Evolutionary conservation across 208 protist species (phyloP).

Genomic region (Trypanosoma cruzi): DNA sequence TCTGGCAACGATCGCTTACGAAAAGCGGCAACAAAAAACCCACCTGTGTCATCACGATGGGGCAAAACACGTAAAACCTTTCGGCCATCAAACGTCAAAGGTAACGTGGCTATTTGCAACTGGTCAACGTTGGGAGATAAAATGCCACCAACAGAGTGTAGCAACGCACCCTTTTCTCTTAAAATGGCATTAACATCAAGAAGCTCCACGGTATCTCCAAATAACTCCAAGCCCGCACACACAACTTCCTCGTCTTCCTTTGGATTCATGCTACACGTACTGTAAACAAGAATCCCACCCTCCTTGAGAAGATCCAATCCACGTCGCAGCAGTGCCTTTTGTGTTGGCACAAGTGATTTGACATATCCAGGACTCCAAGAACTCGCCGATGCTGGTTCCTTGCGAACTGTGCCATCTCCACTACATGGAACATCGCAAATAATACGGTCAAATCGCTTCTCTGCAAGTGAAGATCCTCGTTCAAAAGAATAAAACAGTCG

Average conservation of each 20-base stretch:
- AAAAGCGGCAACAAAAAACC: slow-evolving; percentile 91
- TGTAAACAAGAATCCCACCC: slow-evolving; percentile 95
- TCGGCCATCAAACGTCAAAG: slow-evolving; percentile 54
- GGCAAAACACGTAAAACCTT: slow-evolving; percentile 88
- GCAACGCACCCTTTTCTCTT: slow-evolving; percentile 35
- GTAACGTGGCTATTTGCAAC: slow-evolving; percentile 40
- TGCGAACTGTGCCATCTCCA: slow-evolving; percentile 96
- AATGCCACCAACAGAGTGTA: slow-evolving; percentile 74
- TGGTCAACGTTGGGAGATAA: slow-evolving; percentile 53
- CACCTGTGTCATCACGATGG: slow-evolving; percentile 88
- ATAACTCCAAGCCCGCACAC: slow-evolving; percentile 73
- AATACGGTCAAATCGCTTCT: slow-evolving; percentile 86
- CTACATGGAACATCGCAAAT: slow-evolving; percentile 97
- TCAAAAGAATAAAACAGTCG: slow-evolving; percentile 57
- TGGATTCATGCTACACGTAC: slow-evolving; percentile 97
- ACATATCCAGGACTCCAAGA: slow-evolving; percentile 90
- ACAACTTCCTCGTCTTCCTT: slow-evolving; percentile 97
- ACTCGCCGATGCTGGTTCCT: slow-evolving; percentile 78
- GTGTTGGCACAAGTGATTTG: slow-evolving; percentile 86
- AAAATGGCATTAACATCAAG: slow-evolving; percentile 82
- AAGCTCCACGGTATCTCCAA: slow-evolving; percentile 79
- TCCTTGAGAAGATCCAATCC: slow-evolving; percentile 83
- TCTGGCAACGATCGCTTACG: slow-evolving; percentile 64
- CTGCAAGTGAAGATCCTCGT: slow-evolving; percentile 10
- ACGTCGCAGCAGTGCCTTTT: slow-evolving; percentile 86